These are phyloP conservation scores for Quercus mongolica DNA, from an alignment of 306 rosid species.

Conservation along the genomic window DNA sequence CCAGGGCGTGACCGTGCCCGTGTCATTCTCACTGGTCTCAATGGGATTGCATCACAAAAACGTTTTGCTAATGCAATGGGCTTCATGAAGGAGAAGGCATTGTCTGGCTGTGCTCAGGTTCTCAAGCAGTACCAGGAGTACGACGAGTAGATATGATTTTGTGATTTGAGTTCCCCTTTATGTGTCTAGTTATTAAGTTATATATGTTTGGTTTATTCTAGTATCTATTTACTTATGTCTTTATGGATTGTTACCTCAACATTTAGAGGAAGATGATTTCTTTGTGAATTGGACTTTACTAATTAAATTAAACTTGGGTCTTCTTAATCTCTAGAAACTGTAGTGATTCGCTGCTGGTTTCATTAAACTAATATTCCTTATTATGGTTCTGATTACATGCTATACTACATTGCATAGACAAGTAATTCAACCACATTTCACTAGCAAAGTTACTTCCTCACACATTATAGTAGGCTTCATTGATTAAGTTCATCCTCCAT, in stretches of 20 bases:
- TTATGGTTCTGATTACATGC: not conserved
- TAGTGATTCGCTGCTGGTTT: not conserved
- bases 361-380: not conserved
- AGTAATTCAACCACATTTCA: not conserved
- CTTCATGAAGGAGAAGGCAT: conserved; percentile 38
- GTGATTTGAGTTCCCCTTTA: conserved; percentile 16
- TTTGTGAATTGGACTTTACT: conserved; percentile 25
- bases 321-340: not conserved
- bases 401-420: not conserved
- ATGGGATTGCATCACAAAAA: conserved; percentile 59
- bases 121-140: conserved; percentile 64
- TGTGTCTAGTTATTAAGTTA: conserved; percentile 2
- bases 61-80: conserved; percentile 77
- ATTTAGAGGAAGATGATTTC: conserved; percentile 26
- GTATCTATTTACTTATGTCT: conserved; percentile 22
- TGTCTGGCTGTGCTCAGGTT: conserved; percentile 57
- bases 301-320: conserved; percentile 5
- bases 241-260: conserved; percentile 43
- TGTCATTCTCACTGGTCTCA: conserved; percentile 67
- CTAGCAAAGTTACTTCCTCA: no score
- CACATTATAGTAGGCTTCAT: no score
- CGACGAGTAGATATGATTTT: conserved; percentile 44
- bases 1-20: conserved; percentile 84
- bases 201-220: conserved; percentile 15
- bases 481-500: no score